These are phyloP conservation scores for Rhizopus sp. DNA, from an alignment of 371 early-diverging fungal genomes.

Conservation along the genomic window DNA sequence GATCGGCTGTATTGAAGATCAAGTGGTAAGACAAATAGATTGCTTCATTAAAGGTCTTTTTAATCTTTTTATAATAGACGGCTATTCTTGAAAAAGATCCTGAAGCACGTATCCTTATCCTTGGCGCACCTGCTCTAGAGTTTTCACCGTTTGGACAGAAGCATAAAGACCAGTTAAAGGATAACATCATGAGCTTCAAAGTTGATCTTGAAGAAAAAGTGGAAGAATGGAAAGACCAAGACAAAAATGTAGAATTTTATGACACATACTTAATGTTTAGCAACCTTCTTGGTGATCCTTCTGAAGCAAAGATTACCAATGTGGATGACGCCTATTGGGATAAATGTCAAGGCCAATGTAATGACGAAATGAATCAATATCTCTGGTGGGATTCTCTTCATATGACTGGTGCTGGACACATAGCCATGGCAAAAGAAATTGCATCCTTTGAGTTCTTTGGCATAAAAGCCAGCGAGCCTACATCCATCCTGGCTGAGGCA, in stretches of 20 bases:
- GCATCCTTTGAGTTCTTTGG: constrained; percentile 17
- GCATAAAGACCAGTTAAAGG: constrained; percentile 22
- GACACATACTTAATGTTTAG: constrained; percentile 37
- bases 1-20: constrained; percentile 30
- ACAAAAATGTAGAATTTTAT: constrained; percentile 19
- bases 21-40: constrained; percentile 28
- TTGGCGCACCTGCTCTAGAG: constrained; percentile 46
- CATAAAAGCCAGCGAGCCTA: neutral
- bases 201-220: constrained; percentile 39
- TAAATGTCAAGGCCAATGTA: constrained; percentile 40
- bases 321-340: constrained; percentile 53
- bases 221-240: constrained; percentile 23
- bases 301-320: constrained; percentile 29
- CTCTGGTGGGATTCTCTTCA: constrained; percentile 50
- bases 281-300: constrained; percentile 36
- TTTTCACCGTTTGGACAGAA: constrained; percentile 34
- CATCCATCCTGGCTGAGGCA: neutral
- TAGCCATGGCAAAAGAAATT: constrained; percentile 27
- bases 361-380: constrained; percentile 32
- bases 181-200: constrained; percentile 35
- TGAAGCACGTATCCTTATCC: constrained; percentile 25
- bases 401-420: constrained; percentile 44
- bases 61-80: constrained; percentile 14
- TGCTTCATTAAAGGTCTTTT: neutral
- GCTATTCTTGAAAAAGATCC: constrained; percentile 22